Evolutionary conservation across 805 yeast species (phyloP).

Genomic region (Nakazawaea populi): DNA sequence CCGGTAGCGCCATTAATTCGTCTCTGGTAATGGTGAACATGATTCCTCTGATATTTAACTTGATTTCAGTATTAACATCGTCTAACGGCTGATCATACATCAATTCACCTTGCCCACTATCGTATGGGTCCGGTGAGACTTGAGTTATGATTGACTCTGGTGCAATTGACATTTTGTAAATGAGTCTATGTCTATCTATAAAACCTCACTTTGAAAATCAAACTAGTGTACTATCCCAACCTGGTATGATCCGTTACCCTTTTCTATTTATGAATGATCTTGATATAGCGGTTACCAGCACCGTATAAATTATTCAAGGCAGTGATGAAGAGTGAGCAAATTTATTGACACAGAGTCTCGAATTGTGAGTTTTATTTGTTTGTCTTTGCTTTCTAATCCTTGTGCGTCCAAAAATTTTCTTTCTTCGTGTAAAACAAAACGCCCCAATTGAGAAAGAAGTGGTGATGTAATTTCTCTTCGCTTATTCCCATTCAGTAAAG

Average conservation of each 20-base stretch:
- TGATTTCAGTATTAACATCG: slow-evolving; percentile 62
- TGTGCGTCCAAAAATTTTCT: not conserved
- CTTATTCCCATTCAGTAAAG: too few species aligned
- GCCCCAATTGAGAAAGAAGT: not conserved
- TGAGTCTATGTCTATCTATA: too few species aligned
- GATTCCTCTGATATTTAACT: slow-evolving; percentile 70
- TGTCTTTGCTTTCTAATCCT: not conserved
- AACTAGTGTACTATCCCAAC: too few species aligned
- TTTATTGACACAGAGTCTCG: too few species aligned
- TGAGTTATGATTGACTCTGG: slow-evolving; percentile 59
- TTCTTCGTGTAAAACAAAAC: not conserved
- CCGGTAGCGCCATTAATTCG: slow-evolving; percentile 89
- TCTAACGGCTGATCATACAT: slow-evolving; percentile 22
- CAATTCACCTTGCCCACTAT: slow-evolving; percentile 13
- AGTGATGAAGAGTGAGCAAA: too few species aligned
- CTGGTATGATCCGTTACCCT: too few species aligned
- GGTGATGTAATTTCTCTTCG: too few species aligned
- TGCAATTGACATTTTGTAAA: slow-evolving; percentile 4
- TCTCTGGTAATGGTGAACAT: slow-evolving; percentile 76
- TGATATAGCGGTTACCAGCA: slow-evolving; percentile 10
- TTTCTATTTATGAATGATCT: too few species aligned
- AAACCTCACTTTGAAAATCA: too few species aligned
- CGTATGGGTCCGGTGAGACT: slow-evolving; percentile 42
- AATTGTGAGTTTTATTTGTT: not conserved
- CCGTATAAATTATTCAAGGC: not conserved